Percentiles rank a stretch among this genome's conserved stretches.
Conservation (phyloP, 208 protist species). For the Porcisia hertigi region DNA sequence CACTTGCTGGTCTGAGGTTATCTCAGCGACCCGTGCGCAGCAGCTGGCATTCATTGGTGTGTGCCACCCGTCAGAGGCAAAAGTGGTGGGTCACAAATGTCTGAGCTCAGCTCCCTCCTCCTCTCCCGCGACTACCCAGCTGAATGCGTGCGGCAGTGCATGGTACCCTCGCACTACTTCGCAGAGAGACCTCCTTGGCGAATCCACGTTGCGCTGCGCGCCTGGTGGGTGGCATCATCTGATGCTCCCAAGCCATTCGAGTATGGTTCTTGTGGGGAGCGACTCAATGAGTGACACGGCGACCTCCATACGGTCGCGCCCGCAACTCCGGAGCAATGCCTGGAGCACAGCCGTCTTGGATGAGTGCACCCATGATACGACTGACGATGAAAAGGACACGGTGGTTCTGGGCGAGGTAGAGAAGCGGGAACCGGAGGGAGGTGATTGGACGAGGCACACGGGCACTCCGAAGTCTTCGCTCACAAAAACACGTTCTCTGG, state of each 20-base stretch:
- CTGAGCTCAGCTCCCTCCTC: constrained; percentile 2
- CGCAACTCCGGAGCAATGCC: not conserved
- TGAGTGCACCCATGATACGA: constrained; percentile 16
- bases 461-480: not conserved
- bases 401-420: not conserved
- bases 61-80: constrained; percentile 40
- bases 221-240: constrained; percentile 29
- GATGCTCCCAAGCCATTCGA: constrained; percentile 15
- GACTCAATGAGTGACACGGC: constrained; percentile 19
- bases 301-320: constrained; percentile 5
- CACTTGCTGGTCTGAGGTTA: constrained; percentile 78
- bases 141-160: not conserved
- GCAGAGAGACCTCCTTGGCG: not conserved
- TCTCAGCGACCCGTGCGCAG: constrained; percentile 60
- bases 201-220: constrained; percentile 4
- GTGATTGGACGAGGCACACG: not conserved
- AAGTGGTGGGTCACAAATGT: constrained; percentile 2
- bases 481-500: not conserved
- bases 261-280: constrained; percentile 30
- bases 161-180: not conserved
- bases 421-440: not conserved
- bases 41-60: constrained; percentile 78
- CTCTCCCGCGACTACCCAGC: not conserved
- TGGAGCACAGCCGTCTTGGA: constrained; percentile 21
- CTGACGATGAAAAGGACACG: constrained; percentile 11